Percentiles rank a stretch among this genome's conserved stretches.
Evolutionary conservation across 306 rosid species (phyloP).

Genomic region (Quercus glauca): DNA sequence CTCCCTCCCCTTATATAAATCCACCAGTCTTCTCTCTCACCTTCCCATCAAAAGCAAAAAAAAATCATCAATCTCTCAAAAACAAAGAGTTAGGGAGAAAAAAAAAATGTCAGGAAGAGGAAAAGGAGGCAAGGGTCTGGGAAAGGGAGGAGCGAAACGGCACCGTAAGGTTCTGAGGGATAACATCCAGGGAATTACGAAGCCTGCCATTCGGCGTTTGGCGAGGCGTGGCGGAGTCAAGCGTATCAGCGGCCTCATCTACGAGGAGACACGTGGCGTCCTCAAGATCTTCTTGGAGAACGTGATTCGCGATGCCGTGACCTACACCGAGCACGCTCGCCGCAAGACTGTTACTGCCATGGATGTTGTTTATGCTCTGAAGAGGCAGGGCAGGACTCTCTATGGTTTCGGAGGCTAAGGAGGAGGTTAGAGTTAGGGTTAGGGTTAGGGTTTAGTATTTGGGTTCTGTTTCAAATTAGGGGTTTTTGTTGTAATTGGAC

Average conservation of each 20-base stretch:
- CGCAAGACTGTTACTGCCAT: slow-evolving; percentile 57
- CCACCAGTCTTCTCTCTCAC: not conserved
- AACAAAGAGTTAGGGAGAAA: not conserved
- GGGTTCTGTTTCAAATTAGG: not conserved
- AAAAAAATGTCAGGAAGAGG: slow-evolving; percentile 62
- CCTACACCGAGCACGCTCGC: slow-evolving; percentile 65
- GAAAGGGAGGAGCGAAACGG: slow-evolving; percentile 66
- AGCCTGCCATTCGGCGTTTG: slow-evolving; percentile 59
- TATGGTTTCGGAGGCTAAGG: slow-evolving; percentile 52
- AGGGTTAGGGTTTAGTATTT: not conserved
- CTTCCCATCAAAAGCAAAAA: not conserved
- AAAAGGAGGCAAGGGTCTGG: slow-evolving; percentile 58
- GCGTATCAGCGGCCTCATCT: slow-evolving; percentile 59
- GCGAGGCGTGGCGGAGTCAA: slow-evolving; percentile 56
- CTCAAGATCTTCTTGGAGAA: slow-evolving; percentile 59
- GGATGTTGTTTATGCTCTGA: slow-evolving; percentile 60
- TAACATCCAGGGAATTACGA: slow-evolving; percentile 59
- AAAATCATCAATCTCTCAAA: too few species aligned
- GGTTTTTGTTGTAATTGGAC: not conserved
- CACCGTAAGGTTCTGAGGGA: slow-evolving; percentile 65
- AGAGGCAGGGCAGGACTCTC: slow-evolving; percentile 65
- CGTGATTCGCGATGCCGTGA: slow-evolving; percentile 53
- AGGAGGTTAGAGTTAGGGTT: not conserved
- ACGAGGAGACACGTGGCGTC: slow-evolving; percentile 55
- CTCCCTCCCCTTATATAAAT: not conserved